Evolutionary conservation across 108 stramenopile genomes (phyloP), one percentile per base, ranked within the genome.

Genomic region (Pseudonitzschia multistriata): DNA sequence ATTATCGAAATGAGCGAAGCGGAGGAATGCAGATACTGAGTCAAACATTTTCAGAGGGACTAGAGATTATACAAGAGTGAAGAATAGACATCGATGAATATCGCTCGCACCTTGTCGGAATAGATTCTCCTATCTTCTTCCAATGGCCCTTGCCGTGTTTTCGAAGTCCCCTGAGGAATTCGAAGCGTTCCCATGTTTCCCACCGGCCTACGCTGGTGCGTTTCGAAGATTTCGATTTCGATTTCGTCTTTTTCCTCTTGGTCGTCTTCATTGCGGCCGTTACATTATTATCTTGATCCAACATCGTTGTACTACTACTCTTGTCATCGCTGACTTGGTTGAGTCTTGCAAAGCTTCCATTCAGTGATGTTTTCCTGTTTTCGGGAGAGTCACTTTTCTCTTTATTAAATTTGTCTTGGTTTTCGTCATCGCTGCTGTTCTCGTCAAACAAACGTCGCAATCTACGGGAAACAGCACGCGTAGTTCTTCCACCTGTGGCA

Each of bases 41-140:
- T 5, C 19, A 25, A 24, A 10, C 21, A 24, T 19, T 21, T n/a
- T 25, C 1, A 1, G 11, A 68, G 25, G 24, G 52, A n/a, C n/a
- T n/a, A n/a, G n/a, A n/a, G n/a, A n/a, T n/a, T n/a, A n/a, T 42
- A 42, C 10, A 42, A 25, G 5, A 55, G 36, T 11, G 24, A 36
- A 7, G 22, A 14, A 67, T 56, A 13, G 52, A 53, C 50, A 28
- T 8, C 5, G 0, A 52, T 31, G 0, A 7, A 68, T 49, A 66
- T 31, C 28, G 22, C 8, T 67, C 81, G 31, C 54, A 83, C 81
- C 81, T 70, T 5, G 78, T 79, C 7, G 78, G 75, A 56, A 83
- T 79, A 1, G 63, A 17, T 25, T 40, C 50, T 21, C 74, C 67
- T 24, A 79, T 79, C 27, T 61, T 49, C 22, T 79, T 83, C 81